These are phyloP conservation scores for Podaxis sp. DNA, from an alignment of 768 basidiomycete genomes.

Conservation along the genomic window DNA sequence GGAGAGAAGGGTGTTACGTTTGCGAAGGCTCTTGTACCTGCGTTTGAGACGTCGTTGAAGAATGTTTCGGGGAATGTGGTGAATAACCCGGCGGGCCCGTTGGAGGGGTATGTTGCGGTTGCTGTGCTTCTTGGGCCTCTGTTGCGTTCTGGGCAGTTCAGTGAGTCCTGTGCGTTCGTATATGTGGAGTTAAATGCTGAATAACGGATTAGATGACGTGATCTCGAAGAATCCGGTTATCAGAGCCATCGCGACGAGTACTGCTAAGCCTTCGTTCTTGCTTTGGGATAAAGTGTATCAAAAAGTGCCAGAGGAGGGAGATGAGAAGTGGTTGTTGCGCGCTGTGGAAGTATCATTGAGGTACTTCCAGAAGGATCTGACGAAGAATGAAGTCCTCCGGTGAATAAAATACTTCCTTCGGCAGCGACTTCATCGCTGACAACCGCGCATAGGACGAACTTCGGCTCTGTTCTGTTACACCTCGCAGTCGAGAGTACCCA, in stretches of 20 bases:
- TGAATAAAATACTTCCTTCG: conserved; percentile 22
- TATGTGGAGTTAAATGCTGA: conserved; percentile 8
- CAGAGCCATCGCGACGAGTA: conserved; percentile 45
- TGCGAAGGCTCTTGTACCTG: conserved; percentile 51
- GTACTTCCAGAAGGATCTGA: conserved; percentile 49
- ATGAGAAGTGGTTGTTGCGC: conserved; percentile 76
- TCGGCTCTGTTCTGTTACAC: conserved; percentile 70
- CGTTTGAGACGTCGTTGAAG: conserved; percentile 73
- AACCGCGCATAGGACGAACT: conserved; percentile 42
- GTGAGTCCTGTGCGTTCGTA: conserved; percentile 34
- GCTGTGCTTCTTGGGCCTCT: conserved; percentile 68
- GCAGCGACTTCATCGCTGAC: neutral
- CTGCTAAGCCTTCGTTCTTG: conserved; percentile 80
- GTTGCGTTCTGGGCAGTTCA: conserved; percentile 46
- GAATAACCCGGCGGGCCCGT: conserved; percentile 59
- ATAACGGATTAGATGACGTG: conserved; percentile 34
- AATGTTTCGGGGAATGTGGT: conserved; percentile 60
- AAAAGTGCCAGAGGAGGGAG: conserved; percentile 59
- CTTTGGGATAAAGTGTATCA: conserved; percentile 87
- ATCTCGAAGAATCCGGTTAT: conserved; percentile 48
- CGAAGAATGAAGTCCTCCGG: conserved; percentile 57
- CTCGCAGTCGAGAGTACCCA: conserved; percentile 61
- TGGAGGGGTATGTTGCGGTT: conserved; percentile 82
- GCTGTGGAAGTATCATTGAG: conserved; percentile 53
- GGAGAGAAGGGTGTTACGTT: conserved; percentile 50